Base-by-base conservation (phyloP, 805 yeast species). In the Ogataea paraovalis region DNA sequence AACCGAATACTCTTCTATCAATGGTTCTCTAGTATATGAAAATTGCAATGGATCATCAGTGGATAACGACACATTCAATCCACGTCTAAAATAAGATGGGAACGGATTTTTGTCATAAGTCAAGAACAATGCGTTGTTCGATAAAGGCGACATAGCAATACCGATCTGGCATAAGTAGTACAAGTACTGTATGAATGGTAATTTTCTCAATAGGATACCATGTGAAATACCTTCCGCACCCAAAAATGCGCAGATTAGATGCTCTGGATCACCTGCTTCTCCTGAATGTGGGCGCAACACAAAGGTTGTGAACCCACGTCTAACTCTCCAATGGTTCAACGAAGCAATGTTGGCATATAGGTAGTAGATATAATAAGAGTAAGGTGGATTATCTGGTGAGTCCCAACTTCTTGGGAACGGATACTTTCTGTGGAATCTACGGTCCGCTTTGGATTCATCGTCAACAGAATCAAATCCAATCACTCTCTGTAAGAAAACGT, bases 181-280 rank as follows among this genome's bases (percentile, higher is more conserved):
- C 54, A 94, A 70, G 65, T 94, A 94, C 68, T 94, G 99, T 53
- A 95, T 83, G 66, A 87, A 90, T 42, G 99, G 99, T 46, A 95
- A 79, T 66, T 94, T 94, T 68, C 99, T 82, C 62, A 94, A 73
- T 51, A 92, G 67, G 46, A 94, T 95, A 48, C 99, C 99, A 65
- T 94, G 99, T 12, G 96, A 87, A 50, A 94, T 94, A 44, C 96
- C 88, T 61, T 92, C 95, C 1, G 97, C 83, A 1, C 94, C 80
- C 59, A 94, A 69, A 60, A 86, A 94, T 1, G 99, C 91, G 43
- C 91, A 78, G 40, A 91, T 87, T 61, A 95, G 74, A 71, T 94
- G 99, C 61, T 94, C 98, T 1, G 98, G 97, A 62, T 94, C 99
- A 50, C 99, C 99, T n/a, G 99, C 99, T 68, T 94, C 99, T 53